A percentile compares a stretch with the other conserved stretches of the same genome.
phyloP scores from a whole-genome alignment of 169 alveolate genomes.

The Pseudocohnilembus persalinus region DNA sequence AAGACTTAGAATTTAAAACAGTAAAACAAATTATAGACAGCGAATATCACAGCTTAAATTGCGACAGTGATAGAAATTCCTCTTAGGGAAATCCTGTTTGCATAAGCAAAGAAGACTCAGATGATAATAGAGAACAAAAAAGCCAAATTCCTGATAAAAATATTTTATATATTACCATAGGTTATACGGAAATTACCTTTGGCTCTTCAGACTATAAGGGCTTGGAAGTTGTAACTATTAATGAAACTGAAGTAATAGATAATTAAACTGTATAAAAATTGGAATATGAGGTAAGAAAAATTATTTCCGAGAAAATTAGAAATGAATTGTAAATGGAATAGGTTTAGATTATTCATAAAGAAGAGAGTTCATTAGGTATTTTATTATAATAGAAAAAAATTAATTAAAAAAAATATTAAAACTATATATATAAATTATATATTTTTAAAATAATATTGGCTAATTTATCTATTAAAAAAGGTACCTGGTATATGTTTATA shows the following conservation, averaged over 20 bases:
- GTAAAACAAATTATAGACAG: too few relatives aligned
- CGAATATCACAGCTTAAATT: background rate
- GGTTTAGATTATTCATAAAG: too few relatives aligned
- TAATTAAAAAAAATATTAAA: too few relatives aligned
- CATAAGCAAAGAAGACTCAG: background rate
- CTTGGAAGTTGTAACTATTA: background rate
- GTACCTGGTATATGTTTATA: too few relatives aligned
- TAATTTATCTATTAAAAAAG: too few relatives aligned
- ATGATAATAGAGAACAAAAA: background rate
- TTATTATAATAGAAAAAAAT: too few relatives aligned
- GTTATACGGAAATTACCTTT: background rate
- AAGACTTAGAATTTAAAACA: too few relatives aligned
- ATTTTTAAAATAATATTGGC: too few relatives aligned
- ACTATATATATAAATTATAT: too few relatives aligned
- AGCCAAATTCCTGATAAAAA: background rate
- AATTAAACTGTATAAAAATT: too few relatives aligned
- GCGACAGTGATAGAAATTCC: background rate
- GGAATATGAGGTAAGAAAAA: background rate
- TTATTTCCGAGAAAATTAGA: background rate
- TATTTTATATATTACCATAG: background rate
- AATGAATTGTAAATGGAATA: background rate
- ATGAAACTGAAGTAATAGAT: background rate
- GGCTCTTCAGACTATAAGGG: background rate
- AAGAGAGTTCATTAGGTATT: too few relatives aligned
- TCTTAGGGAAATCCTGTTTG: background rate